These are phyloP conservation scores for Tolypocladium nubicola DNA, from an alignment of 2,329 filamentous ascomycete species.

Conservation along the genomic window DNA sequence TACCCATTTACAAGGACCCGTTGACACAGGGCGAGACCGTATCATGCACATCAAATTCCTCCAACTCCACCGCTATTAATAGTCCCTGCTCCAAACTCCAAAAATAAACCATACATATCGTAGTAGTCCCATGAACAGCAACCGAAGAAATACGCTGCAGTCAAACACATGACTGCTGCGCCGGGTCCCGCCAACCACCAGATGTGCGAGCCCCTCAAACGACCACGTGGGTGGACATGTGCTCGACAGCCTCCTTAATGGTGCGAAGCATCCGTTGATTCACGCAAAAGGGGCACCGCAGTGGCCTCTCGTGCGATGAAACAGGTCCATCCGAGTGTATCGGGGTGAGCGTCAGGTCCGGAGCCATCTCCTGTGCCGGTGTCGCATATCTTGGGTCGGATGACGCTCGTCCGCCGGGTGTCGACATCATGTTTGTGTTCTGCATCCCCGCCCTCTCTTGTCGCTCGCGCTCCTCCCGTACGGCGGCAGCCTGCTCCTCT, in stretches of 20 bases:
- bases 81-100: neutral
- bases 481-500: conserved; percentile 44
- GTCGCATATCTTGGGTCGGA: conserved; percentile 22
- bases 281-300: conserved; percentile 50
- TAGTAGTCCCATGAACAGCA: neutral
- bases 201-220: conserved; percentile 22
- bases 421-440: conserved; percentile 20
- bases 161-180: neutral
- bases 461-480: conserved; percentile 40
- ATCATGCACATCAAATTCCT: neutral
- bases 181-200: neutral
- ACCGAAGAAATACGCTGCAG: neutral
- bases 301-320: conserved; percentile 34
- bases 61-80: neutral
- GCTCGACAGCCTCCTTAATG: conserved; percentile 52
- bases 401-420: conserved; percentile 16
- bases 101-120: neutral
- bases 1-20: neutral
- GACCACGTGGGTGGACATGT: conserved; percentile 51
- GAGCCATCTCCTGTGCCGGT: conserved; percentile 22
- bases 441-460: conserved; percentile 27
- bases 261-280: conserved; percentile 50
- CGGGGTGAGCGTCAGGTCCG: conserved; percentile 42
- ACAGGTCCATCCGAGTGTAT: conserved; percentile 39
- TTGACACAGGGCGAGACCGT: neutral